Evolutionary conservation across 768 basidiomycete species (phyloP).

Genomic region (Kwoniella newhampshirensis): DNA sequence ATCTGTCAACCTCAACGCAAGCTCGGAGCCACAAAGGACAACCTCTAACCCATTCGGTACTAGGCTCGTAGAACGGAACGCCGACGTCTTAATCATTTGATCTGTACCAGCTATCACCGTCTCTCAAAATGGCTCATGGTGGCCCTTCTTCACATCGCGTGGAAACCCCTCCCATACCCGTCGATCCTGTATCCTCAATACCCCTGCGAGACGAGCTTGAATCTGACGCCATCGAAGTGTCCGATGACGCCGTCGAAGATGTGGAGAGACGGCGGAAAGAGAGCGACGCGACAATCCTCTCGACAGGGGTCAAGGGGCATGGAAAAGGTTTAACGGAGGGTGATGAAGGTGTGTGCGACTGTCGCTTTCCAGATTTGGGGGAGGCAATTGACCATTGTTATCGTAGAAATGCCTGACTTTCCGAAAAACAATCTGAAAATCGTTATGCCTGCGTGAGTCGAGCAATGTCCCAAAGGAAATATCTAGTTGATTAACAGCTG

Average conservation of each 20-base stretch:
- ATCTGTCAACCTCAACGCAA: no score
- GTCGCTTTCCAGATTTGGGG: no score
- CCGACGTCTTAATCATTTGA: no score
- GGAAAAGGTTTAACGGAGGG: constrained; percentile 33
- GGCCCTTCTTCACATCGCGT: no score
- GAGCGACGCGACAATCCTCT: constrained; percentile 4
- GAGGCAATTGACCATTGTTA: no score
- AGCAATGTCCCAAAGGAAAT: no score
- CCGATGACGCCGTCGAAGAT: neutral
- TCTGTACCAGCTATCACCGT: no score
- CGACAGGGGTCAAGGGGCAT: constrained; percentile 4
- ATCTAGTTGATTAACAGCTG: no score
- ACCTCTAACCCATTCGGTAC: no score
- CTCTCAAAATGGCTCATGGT: no score
- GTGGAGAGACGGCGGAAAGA: constrained; percentile 10
- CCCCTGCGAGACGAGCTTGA: constrained; percentile 4
- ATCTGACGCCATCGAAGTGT: neutral
- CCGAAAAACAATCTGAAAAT: constrained; percentile 43
- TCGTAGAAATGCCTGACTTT: constrained; percentile 39
- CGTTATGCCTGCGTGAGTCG: constrained; percentile 43
- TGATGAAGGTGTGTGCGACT: constrained; percentile 29
- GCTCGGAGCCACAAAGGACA: no score
- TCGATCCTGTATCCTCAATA: constrained; percentile 13
- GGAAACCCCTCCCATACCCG: neutral
- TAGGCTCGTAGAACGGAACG: no score